A percentile compares a stretch with the other conserved stretches of the same genome.
These are phyloP conservation scores for Alternaria brassicae DNA, from an alignment of 2,329 filamentous ascomycete genomes.

Conservation along the genomic window DNA sequence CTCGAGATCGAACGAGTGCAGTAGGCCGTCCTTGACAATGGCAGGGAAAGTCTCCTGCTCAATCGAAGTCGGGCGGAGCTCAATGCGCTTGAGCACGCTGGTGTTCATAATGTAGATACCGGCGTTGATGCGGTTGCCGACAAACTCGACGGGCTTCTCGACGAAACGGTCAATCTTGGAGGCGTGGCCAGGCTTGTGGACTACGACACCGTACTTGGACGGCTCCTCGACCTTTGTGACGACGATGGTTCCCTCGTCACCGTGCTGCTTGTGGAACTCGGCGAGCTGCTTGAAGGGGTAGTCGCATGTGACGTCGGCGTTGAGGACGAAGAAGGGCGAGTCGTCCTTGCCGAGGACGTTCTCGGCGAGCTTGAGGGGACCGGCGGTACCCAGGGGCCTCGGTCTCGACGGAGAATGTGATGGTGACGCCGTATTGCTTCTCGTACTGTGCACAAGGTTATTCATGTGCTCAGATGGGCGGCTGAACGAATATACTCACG, in stretches of 20 bases:
- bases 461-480: constrained; percentile 3
- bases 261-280: constrained; percentile 90
- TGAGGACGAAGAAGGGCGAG: constrained; percentile 95
- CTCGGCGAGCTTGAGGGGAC: constrained; percentile 94
- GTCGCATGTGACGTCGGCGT: constrained; percentile 98
- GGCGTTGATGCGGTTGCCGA: constrained; percentile 98
- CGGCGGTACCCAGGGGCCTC: constrained; percentile 93
- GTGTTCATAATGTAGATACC: constrained; percentile 98
- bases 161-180: constrained; percentile 98
- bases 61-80: constrained; percentile 94
- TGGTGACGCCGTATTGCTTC: constrained; percentile 89
- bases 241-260: constrained; percentile 95
- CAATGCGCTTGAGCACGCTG: constrained; percentile 86
- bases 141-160: constrained; percentile 98
- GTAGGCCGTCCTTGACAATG: constrained; percentile 84
- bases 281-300: constrained; percentile 92
- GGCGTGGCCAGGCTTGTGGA: constrained; percentile 91
- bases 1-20: constrained; percentile 95
- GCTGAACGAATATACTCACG: constrained; percentile 58
- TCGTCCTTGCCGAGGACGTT: constrained; percentile 92
- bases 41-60: constrained; percentile 99
- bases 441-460: constrained; percentile 69
- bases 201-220: constrained; percentile 97
- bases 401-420: constrained; percentile 95
- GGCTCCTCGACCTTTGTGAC: constrained; percentile 99